Evolutionary conservation across 139 green algal genomes (phyloP), one percentile per base, ranked within the genome.

Genomic region (Chlamydomonas incerta): DNA sequence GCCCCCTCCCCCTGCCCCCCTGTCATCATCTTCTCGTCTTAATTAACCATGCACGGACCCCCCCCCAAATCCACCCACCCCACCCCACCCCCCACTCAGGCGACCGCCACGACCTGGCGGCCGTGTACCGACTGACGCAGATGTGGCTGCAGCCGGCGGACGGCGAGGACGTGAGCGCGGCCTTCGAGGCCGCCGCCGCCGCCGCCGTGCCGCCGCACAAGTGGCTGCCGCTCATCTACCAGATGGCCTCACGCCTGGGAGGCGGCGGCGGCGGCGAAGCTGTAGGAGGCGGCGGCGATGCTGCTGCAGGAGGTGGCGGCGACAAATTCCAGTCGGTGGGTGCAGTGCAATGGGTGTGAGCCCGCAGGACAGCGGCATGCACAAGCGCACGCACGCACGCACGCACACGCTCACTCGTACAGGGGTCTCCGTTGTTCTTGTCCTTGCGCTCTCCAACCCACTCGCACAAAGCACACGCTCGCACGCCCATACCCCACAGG

Each of bases 191-290:
- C 10, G 29, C 37, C 1, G 82, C 76, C 28, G 85, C 97, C 21
- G n/a, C 69, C 18, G n/a, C 89, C 62, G 89, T 95, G 17, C 95
- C 97, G 17, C 94, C 93, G 46, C 81, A 93, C 90, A 99, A 99
- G 89, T 97, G 99, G 87, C 88, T 99, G 65, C 93, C 94, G 2
- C 92, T 99, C 20, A 89, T 96, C 34, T 98, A 99, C 90, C 97
- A 99, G 89, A 92, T 98, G 29, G 95, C 90, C 95, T 81, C 69
- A 5, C 52, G 60, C 8, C 72, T 87, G 60, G 65, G n/a, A 13
- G 31, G 26, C 77, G 66, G 24, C 65, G 6, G 60, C 37, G 66
- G 80, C 20, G 52, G 35, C 46, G n/a, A n/a, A n/a, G n/a, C n/a
- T n/a, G n/a, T n/a, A n/a, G n/a, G n/a, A n/a, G 46, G 60, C 33